These are phyloP conservation scores for Magnolia kwangsiensis DNA, from an alignment of 164 flowering plant genomes.

Conservation along the genomic window DNA sequence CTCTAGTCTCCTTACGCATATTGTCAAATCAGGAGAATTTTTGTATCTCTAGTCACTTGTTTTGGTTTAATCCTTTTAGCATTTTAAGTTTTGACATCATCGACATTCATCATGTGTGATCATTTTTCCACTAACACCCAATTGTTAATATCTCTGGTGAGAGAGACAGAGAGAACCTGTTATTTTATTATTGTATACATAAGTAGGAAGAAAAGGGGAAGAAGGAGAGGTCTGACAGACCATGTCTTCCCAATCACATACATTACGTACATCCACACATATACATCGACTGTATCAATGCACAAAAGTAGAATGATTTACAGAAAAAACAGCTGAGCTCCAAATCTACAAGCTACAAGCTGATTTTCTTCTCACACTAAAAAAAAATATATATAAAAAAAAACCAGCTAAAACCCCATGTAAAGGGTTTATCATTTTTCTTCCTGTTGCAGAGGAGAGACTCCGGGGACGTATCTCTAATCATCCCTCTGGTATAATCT, in stretches of 20 bases:
- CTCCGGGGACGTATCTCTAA: conserved; percentile 34
- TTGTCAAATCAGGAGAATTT: no score
- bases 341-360: conserved; percentile 27
- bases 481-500: conserved; percentile 36
- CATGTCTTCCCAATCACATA: neutral
- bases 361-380: conserved; percentile 6
- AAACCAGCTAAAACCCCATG: neutral
- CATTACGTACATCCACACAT: neutral
- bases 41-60: no score
- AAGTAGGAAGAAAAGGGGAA: neutral
- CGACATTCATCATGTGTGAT: no score
- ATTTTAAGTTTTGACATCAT: no score
- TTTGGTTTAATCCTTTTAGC: no score
- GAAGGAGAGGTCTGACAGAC: neutral
- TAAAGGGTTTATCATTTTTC: neutral
- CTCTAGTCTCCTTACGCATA: no score
- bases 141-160: neutral
- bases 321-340: conserved; percentile 34
- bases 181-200: neutral
- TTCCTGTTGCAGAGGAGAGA: neutral
- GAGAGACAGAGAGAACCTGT: neutral
- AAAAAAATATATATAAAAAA: neutral
- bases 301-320: neutral
- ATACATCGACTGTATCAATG: neutral
- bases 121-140: no score